Percentiles rank a stretch among this genome's conserved stretches.
phyloP scores from a whole-genome alignment of 73 alveolate genomes.

The Uronychia setigera region DNA sequence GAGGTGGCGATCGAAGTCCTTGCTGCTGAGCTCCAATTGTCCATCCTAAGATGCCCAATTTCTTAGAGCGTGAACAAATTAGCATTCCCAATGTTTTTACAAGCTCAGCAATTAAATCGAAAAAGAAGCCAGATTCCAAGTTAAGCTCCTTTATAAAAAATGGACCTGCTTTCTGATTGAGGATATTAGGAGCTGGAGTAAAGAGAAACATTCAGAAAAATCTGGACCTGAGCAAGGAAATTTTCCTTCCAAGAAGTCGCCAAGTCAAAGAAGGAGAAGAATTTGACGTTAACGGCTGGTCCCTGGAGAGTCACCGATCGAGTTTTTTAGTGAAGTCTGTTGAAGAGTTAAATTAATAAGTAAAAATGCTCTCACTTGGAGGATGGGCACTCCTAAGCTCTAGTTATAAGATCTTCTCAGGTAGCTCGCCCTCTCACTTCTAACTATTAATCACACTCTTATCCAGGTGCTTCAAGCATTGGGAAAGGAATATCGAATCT shows the following conservation, averaged over 20 bases:
- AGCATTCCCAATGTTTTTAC: too few relatives aligned
- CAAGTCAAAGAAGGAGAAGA: background rate
- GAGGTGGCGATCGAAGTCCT: too few relatives aligned
- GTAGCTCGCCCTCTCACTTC: constrained; percentile 4
- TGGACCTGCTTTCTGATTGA: background rate
- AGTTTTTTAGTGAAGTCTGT: background rate
- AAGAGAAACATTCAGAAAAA: background rate
- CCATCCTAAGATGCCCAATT: too few relatives aligned
- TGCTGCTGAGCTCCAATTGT: too few relatives aligned
- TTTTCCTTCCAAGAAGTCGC: background rate
- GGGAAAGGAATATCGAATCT: background rate
- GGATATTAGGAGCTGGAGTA: background rate
- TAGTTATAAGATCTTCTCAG: constrained; percentile 10
- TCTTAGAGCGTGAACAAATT: too few relatives aligned
- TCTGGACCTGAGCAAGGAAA: background rate
- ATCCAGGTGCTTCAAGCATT: constrained; percentile 5
- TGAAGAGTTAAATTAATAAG: background rate
- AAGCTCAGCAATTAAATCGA: background rate
- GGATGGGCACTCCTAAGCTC: constrained; percentile 50
- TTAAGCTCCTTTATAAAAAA: background rate
- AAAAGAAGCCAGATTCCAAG: background rate
- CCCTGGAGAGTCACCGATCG: background rate
- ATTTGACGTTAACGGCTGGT: background rate
- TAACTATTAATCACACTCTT: too few relatives aligned
- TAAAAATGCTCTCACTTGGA: constrained; percentile 34